These are phyloP conservation scores for Rubus parviflorus DNA, from an alignment of 306 rosid genomes.

Conservation along the genomic window DNA sequence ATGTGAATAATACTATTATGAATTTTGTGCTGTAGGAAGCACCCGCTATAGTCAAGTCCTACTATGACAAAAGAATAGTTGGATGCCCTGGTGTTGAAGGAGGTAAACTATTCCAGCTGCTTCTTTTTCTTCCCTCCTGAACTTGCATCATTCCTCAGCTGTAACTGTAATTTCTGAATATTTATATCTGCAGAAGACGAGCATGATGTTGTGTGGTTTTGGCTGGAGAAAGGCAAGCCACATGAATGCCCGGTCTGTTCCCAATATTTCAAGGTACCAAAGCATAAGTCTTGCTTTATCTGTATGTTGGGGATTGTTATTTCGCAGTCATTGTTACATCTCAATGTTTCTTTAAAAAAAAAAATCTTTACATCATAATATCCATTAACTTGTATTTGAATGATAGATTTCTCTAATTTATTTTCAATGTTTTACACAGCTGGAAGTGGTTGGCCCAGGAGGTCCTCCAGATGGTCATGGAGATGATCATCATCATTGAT, in stretches of 20 bases:
- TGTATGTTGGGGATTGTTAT: background rate
- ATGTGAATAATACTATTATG: background rate
- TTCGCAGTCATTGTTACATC: background rate
- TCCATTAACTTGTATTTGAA: background rate
- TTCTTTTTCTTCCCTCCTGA: background rate
- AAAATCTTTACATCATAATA: no score
- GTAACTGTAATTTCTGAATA: background rate
- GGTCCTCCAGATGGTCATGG: slow-evolving; percentile 47
- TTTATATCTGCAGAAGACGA: slow-evolving; percentile 38
- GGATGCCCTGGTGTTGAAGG: slow-evolving; percentile 57
- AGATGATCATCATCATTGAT: slow-evolving; percentile 40
- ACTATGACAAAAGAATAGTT: slow-evolving; percentile 45
- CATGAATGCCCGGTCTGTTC: slow-evolving; percentile 51
- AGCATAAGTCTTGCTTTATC: background rate
- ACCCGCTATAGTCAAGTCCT: slow-evolving; percentile 46
- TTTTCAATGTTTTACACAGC: slow-evolving; percentile 33
- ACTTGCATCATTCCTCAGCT: background rate
- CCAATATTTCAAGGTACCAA: slow-evolving; percentile 40
- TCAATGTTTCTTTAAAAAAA: background rate
- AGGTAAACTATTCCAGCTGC: slow-evolving; percentile 23
- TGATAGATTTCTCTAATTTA: background rate
- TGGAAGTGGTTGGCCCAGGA: slow-evolving; percentile 45
- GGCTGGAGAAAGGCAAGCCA: slow-evolving; percentile 52
- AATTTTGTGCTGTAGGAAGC: slow-evolving; percentile 34
- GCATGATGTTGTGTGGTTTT: slow-evolving; percentile 60